phyloP scores from a whole-genome alignment of 1,284 basidiomycete species.

The Ceratobasidium papillatum region DNA sequence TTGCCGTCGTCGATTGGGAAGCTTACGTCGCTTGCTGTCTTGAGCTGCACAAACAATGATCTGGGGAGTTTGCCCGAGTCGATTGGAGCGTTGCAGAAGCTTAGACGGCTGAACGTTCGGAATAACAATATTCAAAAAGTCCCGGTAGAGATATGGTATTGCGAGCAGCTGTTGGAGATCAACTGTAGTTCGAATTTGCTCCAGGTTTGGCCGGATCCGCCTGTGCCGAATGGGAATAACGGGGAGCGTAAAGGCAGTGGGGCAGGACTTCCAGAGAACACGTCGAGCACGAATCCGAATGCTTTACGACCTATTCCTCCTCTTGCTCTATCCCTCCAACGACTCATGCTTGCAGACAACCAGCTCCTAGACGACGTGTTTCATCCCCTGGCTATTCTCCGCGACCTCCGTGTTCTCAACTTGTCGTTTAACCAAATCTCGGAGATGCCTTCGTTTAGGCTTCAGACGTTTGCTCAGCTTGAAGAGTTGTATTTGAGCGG shows the following conservation, averaged over 20 bases:
- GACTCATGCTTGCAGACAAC: slow-evolving; percentile 92
- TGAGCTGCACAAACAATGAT: slow-evolving; percentile 92
- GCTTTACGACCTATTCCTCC: slow-evolving; percentile 61
- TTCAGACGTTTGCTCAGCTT: slow-evolving; percentile 72
- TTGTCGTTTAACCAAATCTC: slow-evolving; percentile 96
- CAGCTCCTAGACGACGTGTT: slow-evolving; percentile 84
- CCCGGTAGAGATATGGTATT: slow-evolving; percentile 85
- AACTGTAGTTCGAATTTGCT: slow-evolving; percentile 93
- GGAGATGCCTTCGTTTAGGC: slow-evolving; percentile 83
- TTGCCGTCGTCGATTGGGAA: slow-evolving; percentile 85
- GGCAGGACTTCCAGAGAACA: slow-evolving; percentile 32
- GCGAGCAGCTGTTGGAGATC: slow-evolving; percentile 74
- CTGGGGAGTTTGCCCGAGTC: slow-evolving; percentile 79
- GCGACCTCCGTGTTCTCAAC: slow-evolving; percentile 84
- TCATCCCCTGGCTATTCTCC: slow-evolving; percentile 75
- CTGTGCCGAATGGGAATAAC: slow-evolving; percentile 47
- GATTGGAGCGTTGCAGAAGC: slow-evolving; percentile 79
- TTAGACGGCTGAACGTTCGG: slow-evolving; percentile 86
- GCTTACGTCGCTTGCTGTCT: slow-evolving; percentile 72
- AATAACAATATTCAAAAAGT: slow-evolving; percentile 90
- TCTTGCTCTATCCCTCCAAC: slow-evolving; percentile 75
- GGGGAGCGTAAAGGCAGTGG: slow-evolving; percentile 49
- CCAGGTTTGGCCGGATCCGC: slow-evolving; percentile 75
- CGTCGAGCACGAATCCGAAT: slow-evolving; percentile 27
- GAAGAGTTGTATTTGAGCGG: slow-evolving; percentile 93